These are phyloP conservation scores for Cladophialophora carrionii DNA, from an alignment of 2,329 filamentous ascomycete species.

Conservation along the genomic window DNA sequence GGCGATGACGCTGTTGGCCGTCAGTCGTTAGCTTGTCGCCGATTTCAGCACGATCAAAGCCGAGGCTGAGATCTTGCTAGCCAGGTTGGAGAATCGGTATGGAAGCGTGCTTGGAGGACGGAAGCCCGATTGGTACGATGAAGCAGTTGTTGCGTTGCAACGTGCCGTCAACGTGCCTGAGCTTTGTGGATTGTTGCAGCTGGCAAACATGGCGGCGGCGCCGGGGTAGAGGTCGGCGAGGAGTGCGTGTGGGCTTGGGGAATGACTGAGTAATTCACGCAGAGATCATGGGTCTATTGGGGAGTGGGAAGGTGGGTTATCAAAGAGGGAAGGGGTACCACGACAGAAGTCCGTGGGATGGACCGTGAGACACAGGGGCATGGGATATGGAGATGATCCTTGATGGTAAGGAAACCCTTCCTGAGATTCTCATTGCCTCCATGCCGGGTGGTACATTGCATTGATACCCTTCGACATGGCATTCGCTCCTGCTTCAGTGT, in stretches of 20 bases:
- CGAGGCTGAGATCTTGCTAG: background rate
- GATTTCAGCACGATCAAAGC: background rate
- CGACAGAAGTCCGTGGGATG: no score
- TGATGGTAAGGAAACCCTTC: no score
- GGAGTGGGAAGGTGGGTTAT: no score
- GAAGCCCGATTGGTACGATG: background rate
- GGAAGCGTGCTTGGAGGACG: background rate
- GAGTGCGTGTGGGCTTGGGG: background rate
- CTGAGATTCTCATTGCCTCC: no score
- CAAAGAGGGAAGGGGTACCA: no score
- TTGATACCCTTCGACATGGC: background rate
- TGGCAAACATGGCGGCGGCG: background rate
- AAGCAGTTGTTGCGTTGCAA: background rate
- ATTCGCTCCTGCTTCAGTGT: background rate
- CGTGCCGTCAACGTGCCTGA: background rate
- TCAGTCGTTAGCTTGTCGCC: background rate
- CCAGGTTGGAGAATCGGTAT: background rate
- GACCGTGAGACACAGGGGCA: no score
- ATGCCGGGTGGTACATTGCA: no score
- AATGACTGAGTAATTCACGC: background rate
- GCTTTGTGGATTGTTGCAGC: background rate
- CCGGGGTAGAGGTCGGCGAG: background rate
- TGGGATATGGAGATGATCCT: no score
- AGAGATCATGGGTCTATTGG: no score
- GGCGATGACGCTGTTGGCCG: background rate